Percentiles rank a stretch among this genome's conserved stretches.
Conservation (phyloP, 306 rosid genomes). For the Sophora flavescens region DNA sequence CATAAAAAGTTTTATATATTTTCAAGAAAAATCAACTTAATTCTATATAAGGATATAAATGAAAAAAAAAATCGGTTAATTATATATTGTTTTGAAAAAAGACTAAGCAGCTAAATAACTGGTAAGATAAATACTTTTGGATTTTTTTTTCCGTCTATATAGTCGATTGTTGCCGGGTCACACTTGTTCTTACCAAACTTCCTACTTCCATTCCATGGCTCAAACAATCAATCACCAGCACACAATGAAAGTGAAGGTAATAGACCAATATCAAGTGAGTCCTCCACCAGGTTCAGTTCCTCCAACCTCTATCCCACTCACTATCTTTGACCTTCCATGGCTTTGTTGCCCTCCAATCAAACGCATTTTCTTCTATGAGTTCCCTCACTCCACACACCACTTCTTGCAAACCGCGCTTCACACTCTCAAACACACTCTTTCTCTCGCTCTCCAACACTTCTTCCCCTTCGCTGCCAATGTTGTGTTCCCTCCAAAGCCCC, state of each 20-base stretch:
- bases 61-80: no score
- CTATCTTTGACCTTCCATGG: constrained; percentile 40
- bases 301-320: constrained; percentile 12
- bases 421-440: constrained; percentile 39
- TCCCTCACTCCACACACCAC: constrained; percentile 30
- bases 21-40: no score
- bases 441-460: constrained; percentile 40
- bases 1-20: no score
- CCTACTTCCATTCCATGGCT: background rate
- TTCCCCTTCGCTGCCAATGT: constrained; percentile 28
- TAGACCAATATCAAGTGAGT: constrained; percentile 13
- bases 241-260: constrained; percentile 24
- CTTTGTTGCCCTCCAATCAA: background rate
- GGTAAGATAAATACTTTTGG: no score
- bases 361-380: constrained; percentile 24
- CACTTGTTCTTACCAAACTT: no score
- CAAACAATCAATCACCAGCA: background rate
- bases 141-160: no score
- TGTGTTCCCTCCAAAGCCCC: constrained; percentile 32
- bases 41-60: no score
- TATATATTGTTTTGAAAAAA: no score
- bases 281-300: constrained; percentile 40
- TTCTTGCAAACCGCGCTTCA: constrained; percentile 36
- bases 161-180: no score
- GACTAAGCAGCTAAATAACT: no score